Conservation (phyloP, 352 stramenopile species). For the Halophytophthora polymorphica region DNA sequence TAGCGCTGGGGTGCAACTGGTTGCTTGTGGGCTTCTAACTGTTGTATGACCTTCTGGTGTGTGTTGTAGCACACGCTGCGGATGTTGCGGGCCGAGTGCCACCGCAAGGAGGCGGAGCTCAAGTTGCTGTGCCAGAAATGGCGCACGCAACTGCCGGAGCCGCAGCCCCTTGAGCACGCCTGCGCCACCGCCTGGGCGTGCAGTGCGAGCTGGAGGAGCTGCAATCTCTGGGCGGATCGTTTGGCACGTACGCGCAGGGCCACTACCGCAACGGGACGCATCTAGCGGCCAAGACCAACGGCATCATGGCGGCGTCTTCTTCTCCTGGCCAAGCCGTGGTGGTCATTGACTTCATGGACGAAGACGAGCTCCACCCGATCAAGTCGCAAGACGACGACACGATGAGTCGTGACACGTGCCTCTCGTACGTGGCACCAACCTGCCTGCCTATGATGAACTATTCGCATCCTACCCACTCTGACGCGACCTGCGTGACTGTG, state of each 20-base stretch:
- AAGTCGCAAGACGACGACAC: constrained; percentile 20
- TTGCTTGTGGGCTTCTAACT: background rate
- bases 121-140: constrained; percentile 39
- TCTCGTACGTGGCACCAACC: constrained; percentile 18
- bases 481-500: constrained; percentile 1
- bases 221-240: constrained; percentile 29
- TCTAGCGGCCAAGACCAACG: constrained; percentile 40
- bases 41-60: background rate
- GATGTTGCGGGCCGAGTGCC: constrained; percentile 38
- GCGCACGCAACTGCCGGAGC: constrained; percentile 33
- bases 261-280: constrained; percentile 38
- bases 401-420: constrained; percentile 27
- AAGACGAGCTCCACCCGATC: constrained; percentile 33
- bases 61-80: constrained; percentile 44
- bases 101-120: constrained; percentile 38
- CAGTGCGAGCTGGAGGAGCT: constrained; percentile 27
- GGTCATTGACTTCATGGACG: constrained; percentile 45
- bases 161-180: constrained; percentile 26
- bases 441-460: constrained; percentile 13
- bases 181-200: constrained; percentile 35
- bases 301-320: constrained; percentile 30
- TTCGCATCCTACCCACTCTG: constrained; percentile 1
- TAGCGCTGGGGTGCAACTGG: too few species aligned
- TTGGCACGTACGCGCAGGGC: constrained; percentile 36
- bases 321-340: constrained; percentile 31